Evolutionary conservation across 2,329 filamentous ascomycete species (phyloP).

Genomic region (Colletotrichum sp.): DNA sequence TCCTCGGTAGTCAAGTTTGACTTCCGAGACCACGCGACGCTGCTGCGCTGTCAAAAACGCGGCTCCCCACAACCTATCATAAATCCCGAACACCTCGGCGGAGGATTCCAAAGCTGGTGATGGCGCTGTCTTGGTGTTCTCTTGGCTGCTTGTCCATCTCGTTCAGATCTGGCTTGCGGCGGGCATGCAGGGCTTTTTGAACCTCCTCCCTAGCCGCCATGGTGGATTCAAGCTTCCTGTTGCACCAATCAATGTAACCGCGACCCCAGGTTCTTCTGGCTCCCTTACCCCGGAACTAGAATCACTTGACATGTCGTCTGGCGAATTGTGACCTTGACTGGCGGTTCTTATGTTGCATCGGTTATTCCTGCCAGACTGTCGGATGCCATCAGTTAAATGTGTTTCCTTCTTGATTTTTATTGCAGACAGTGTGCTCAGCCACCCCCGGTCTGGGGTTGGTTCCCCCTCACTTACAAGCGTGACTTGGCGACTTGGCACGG

Average conservation of each 20-base stretch:
- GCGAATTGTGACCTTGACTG: neutral
- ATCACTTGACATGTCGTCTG: neutral
- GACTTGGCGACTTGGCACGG: slow-evolving; percentile 6
- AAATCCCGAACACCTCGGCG: neutral
- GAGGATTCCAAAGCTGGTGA: neutral
- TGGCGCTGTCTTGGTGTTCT: neutral
- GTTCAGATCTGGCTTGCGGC: neutral
- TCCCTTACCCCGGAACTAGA: neutral
- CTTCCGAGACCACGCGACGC: slow-evolving; percentile 19
- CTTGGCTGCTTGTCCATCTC: slow-evolving; percentile 10
- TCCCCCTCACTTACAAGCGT: neutral
- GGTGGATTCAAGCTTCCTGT: neutral
- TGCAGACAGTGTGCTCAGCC: slow-evolving; percentile 4
- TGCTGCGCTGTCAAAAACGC: slow-evolving; percentile 12
- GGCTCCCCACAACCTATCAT: slow-evolving; percentile 1
- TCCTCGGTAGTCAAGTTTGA: slow-evolving; percentile 23
- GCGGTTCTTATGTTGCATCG: neutral
- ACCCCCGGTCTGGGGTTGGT: neutral
- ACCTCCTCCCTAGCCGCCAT: neutral
- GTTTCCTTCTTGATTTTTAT: neutral
- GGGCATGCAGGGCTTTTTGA: neutral
- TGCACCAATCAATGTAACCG: neutral
- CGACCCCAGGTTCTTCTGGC: neutral
- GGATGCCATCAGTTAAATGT: neutral
- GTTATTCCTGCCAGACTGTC: neutral